These are phyloP conservation scores for Jaminaea rosea DNA, from an alignment of 1,284 basidiomycete genomes.

Conservation along the genomic window DNA sequence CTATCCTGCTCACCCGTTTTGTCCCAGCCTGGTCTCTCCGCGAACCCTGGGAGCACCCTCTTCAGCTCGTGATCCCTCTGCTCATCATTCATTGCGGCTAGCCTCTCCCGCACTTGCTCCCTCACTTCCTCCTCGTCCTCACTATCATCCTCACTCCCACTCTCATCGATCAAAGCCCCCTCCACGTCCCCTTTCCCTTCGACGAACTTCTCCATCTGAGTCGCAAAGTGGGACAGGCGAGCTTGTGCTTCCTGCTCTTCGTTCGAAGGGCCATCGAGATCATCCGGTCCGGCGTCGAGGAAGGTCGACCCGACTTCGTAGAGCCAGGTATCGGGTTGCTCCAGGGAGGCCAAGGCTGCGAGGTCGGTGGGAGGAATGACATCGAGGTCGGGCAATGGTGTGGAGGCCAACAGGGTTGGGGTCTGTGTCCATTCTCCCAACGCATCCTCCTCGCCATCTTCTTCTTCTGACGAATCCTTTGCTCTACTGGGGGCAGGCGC, in stretches of 20 bases:
- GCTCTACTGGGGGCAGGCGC: too few relatives aligned
- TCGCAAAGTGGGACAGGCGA: slow-evolving; percentile 24
- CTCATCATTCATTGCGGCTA: neutral
- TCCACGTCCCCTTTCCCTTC: slow-evolving; percentile 26
- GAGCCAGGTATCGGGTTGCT: slow-evolving; percentile 37
- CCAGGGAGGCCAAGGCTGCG: slow-evolving; percentile 2
- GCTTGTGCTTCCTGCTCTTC: slow-evolving; percentile 7
- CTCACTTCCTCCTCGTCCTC: slow-evolving; percentile 24
- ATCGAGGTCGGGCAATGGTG: neutral
- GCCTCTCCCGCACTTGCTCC: slow-evolving; percentile 1
- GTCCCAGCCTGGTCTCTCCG: too few relatives aligned
- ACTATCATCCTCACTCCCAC: slow-evolving; percentile 14
- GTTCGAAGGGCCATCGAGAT: neutral
- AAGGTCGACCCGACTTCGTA: neutral
- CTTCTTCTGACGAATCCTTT: neutral
- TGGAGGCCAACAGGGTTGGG: too few relatives aligned
- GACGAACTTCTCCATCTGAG: slow-evolving; percentile 32
- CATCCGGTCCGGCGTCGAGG: too few relatives aligned
- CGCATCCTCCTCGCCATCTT: neutral
- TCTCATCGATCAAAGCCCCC: slow-evolving; percentile 25
- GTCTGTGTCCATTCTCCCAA: too few relatives aligned
- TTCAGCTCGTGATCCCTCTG: slow-evolving; percentile 3
- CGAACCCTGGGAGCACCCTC: slow-evolving; percentile 3
- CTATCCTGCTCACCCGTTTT: too few relatives aligned
- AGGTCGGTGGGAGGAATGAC: too few relatives aligned